Conservation (phyloP, 208 protist species). For the Leishmania arabica region DNA sequence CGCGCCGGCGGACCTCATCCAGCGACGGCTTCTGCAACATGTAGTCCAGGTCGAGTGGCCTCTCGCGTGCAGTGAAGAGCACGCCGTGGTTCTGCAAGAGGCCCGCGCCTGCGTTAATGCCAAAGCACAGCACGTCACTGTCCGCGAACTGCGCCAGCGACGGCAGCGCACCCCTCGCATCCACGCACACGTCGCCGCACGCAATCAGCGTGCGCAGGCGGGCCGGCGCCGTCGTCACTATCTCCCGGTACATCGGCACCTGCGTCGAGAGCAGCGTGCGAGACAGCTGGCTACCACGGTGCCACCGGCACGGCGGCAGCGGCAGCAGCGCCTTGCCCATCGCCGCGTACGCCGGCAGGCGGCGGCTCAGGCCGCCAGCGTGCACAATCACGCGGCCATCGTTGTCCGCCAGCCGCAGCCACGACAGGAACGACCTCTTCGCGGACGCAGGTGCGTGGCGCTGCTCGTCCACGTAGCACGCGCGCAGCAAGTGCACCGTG, state of each 20-base stretch:
- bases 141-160: constrained; percentile 23
- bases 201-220: constrained; percentile 43
- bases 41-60: constrained; percentile 34
- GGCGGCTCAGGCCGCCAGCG: constrained; percentile 54
- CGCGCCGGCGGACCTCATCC: constrained; percentile 23
- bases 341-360: constrained; percentile 48
- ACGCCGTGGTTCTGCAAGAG: constrained; percentile 41
- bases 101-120: constrained; percentile 24
- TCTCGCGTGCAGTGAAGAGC: constrained; percentile 34
- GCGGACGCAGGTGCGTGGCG: background rate
- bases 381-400: constrained; percentile 49
- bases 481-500: constrained; percentile 45
- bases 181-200: constrained; percentile 48
- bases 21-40: constrained; percentile 65
- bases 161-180: constrained; percentile 9
- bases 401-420: constrained; percentile 27
- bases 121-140: constrained; percentile 58
- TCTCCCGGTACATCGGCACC: constrained; percentile 28
- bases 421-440: constrained; percentile 21
- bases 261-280: constrained; percentile 49
- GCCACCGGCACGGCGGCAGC: constrained; percentile 35
- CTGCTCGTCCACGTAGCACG: constrained; percentile 30
- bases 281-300: constrained; percentile 33
- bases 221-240: constrained; percentile 23
- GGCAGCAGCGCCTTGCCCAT: constrained; percentile 53